Conservation (phyloP, 2,329 filamentous ascomycete genomes). For the Diaporthe sp. region DNA sequence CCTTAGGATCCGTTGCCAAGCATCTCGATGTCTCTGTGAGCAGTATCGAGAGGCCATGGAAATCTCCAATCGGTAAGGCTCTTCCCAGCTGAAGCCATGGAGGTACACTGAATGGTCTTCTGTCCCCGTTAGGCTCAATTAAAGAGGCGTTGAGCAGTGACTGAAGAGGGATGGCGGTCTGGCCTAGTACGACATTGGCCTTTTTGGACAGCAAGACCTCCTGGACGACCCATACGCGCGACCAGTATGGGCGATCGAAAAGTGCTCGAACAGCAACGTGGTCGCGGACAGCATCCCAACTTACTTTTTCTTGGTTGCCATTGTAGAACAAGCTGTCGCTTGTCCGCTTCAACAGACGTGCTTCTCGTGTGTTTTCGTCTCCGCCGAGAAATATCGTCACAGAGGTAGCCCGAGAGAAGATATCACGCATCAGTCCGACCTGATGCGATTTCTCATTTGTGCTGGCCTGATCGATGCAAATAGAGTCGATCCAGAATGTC, state of each 20-base stretch:
- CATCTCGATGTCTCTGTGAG: not conserved
- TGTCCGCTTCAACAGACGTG: not conserved
- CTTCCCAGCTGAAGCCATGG: not conserved
- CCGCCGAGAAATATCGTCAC: not conserved
- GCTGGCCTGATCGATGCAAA: not conserved
- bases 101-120: not conserved
- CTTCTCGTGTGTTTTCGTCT: not conserved
- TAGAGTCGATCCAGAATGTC: not conserved
- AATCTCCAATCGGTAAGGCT: not conserved
- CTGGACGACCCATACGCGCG: not conserved
- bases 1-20: not conserved
- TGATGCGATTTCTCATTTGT: not conserved
- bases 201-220: not conserved
- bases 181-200: not conserved
- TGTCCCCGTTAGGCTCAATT: not conserved
- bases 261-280: not conserved
- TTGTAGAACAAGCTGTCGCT: not conserved
- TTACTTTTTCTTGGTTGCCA: not conserved
- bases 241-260: not conserved
- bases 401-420: not conserved
- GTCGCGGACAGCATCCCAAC: not conserved
- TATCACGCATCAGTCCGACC: conserved; percentile 2
- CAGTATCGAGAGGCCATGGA: not conserved
- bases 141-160: not conserved
- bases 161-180: not conserved